These are phyloP conservation scores for Amanita rimosa DNA, from an alignment of 768 basidiomycete genomes.

Conservation along the genomic window DNA sequence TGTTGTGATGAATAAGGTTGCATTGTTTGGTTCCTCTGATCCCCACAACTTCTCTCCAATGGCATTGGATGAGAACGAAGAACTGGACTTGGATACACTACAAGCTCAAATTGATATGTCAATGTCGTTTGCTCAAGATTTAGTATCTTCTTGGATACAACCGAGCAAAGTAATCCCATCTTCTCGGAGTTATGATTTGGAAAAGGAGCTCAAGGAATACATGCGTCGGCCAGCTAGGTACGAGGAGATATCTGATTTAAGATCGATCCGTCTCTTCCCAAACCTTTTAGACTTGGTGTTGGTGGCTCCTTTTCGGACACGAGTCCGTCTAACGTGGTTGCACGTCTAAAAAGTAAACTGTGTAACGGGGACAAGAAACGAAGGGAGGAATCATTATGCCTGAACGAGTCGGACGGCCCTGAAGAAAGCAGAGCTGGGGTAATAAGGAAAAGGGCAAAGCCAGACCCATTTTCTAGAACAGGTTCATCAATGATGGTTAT, in stretches of 20 bases:
- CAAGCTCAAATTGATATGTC: slow-evolving; percentile 80
- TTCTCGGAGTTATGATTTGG: slow-evolving; percentile 23
- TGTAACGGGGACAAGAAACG: slow-evolving; percentile 29
- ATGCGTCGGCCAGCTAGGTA: slow-evolving; percentile 66
- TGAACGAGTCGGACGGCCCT: slow-evolving; percentile 30
- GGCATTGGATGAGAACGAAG: slow-evolving; percentile 27
- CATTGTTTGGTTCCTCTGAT: slow-evolving; percentile 1
- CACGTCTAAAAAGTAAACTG: slow-evolving; percentile 51
- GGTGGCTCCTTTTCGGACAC: slow-evolving; percentile 51
- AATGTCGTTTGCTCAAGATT: slow-evolving; percentile 62
- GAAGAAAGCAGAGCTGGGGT: slow-evolving; percentile 48
- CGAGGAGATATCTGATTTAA: slow-evolving; percentile 9
- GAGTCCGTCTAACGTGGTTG: slow-evolving; percentile 39
- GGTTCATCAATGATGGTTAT: slow-evolving; percentile 9
- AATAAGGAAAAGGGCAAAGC: slow-evolving; percentile 45
- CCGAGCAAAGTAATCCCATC: slow-evolving; percentile 30
- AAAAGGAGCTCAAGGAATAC: slow-evolving; percentile 53
- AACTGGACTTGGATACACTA: slow-evolving; percentile 55
- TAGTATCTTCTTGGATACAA: slow-evolving; percentile 72
- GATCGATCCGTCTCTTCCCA: slow-evolving; percentile 6
- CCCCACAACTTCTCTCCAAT: neutral
- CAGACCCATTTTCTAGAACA: slow-evolving; percentile 51
- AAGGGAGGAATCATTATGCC: slow-evolving; percentile 23
- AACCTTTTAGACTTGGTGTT: slow-evolving; percentile 51
- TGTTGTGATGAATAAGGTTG: neutral